Conservation (phyloP, 495 filamentous ascomycete species). For the Daldinia decipiens region DNA sequence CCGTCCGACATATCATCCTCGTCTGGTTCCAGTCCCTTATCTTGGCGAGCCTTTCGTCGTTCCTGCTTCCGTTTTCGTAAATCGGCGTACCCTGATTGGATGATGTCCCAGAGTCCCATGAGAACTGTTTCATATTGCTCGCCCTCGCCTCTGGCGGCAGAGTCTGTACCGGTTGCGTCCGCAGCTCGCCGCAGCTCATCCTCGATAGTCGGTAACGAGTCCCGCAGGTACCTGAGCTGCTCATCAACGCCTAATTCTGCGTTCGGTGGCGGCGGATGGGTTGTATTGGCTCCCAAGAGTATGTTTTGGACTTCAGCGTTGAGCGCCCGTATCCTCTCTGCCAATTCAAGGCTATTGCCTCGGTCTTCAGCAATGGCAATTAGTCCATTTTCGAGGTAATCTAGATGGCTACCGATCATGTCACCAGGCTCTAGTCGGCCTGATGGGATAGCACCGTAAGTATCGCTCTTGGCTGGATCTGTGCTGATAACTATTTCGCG, state of each 20-base stretch:
- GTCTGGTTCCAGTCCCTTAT: slow-evolving; percentile 56
- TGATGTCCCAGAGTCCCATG: slow-evolving; percentile 76
- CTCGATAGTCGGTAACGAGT: slow-evolving; percentile 46
- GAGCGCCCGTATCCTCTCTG: slow-evolving; percentile 47
- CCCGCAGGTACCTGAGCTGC: slow-evolving; percentile 56
- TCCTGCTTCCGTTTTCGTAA: slow-evolving; percentile 63
- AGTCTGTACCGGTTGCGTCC: slow-evolving; percentile 17
- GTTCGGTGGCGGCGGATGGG: slow-evolving; percentile 44
- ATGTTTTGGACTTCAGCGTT: slow-evolving; percentile 49
- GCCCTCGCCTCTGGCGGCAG: slow-evolving; percentile 51
- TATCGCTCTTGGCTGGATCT: slow-evolving; percentile 59
- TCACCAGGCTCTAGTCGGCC: slow-evolving; percentile 55
- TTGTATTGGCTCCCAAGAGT: slow-evolving; percentile 43
- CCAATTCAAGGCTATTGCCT: slow-evolving; percentile 37
- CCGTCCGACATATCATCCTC: slow-evolving; percentile 59
- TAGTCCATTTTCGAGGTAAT: slow-evolving; percentile 55
- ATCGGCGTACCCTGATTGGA: slow-evolving; percentile 70
- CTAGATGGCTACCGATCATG: slow-evolving; percentile 53
- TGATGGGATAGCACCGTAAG: slow-evolving; percentile 49
- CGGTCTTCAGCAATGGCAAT: slow-evolving; percentile 47
- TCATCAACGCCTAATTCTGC: slow-evolving; percentile 45
- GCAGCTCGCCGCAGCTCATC: slow-evolving; percentile 49
- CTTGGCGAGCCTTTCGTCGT: slow-evolving; percentile 57
- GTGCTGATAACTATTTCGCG: slow-evolving; percentile 72
- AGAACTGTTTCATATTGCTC: slow-evolving; percentile 70